Base-by-base conservation (phyloP, 192 early-diverging fungal species). In the Linnemannia exigua region DNA sequence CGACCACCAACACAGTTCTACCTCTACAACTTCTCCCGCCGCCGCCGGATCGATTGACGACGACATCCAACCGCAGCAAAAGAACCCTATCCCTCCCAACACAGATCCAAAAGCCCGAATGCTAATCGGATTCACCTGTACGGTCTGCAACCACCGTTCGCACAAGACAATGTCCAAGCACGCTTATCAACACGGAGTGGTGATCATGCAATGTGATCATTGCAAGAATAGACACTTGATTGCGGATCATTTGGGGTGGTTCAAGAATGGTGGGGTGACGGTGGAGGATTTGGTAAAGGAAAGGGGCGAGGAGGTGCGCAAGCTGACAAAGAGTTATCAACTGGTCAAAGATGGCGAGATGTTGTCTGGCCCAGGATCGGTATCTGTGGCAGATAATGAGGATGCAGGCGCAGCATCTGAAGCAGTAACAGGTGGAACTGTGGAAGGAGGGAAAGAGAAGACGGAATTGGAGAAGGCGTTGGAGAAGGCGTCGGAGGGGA, bases 231-330 rank as follows among this genome's bases (percentile, higher is more conserved):
- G 93, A 19, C 99, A 99, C 84, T 82, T 99, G 72, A 99, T 99
- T 88, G 99, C 99, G 1, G 99, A 99, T 82, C 95, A 99, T 90
- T 87, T 98, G 67, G 98, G 98, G 1, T 99, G 98, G 98, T 99
- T 96, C 88, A 89, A 88, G 84, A 96, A 90, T 82, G 84, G 85
- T 1, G 91, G 82, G 36, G 89, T 91, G 19, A 97, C 92, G 17
- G 91, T 99, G 48, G 96, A 98, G 84, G 93, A 97, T 67, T 89
- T 98, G 75, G 91, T 98, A 86, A 88, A 88, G 74, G 93, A 94
- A 58, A 93, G 93, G 74, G 95, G 96, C 28, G 95, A 96, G 86
- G 88, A 74, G 4, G 93, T 97, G 9, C 84, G 87, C 22, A 91
- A 91, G 79, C 79, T 92, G 67, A 77, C 87, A 36, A 72, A 54